Base-by-base conservation (phyloP, 768 basidiomycete species). In the Roridomyces roridus region DNA sequence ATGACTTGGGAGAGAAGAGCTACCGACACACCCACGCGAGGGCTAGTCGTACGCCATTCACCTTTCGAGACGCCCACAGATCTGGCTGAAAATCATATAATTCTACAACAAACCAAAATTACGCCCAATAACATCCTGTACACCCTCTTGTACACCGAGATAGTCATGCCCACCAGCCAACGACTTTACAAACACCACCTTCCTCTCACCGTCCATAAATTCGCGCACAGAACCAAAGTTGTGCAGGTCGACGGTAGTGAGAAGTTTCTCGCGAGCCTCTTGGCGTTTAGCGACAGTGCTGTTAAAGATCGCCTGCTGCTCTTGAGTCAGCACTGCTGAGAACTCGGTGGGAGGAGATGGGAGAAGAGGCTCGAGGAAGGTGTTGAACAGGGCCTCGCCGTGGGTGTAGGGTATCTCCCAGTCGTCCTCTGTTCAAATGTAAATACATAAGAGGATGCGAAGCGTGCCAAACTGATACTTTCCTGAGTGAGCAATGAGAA, bases 401-500 rank as follows among this genome's bases (percentile, higher is more conserved):
- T 95, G 92, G 0, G 80, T 74, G 62, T 84, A 77, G 0, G 87
- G 86, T 42, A 94, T 92, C 21, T 91, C 87, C 63, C 74, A 77
- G 71, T 95, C 93, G 68, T 93, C 79, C 58, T 80, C 75, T 48
- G 53, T 25, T 5, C n/a, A n/a, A n/a, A n/a, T n/a, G n/a, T 24
- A 31, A 25, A 37, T 26, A 35, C 36, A 24, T 14, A 20, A 14
- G 40, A 53, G 7, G 15, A 18, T 28, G 67, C n/a, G n/a, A n/a
- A n/a, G n/a, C n/a, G n/a, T n/a, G n/a, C n/a, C n/a, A n/a, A 49
- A 2, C 15, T 3, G 31, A 34, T 31, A 75, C 81, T 76, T 7
- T 92, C 85, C 68, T 95, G 93, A 0, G 81, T 85, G 59, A 95
- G 80, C 34, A 94, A 74, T 7, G n/a, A n/a, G n/a, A n/a, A 91